Evolutionary conservation across 2,329 filamentous ascomycete species (phyloP).

Genomic region (Ceratocystis ficicola): DNA sequence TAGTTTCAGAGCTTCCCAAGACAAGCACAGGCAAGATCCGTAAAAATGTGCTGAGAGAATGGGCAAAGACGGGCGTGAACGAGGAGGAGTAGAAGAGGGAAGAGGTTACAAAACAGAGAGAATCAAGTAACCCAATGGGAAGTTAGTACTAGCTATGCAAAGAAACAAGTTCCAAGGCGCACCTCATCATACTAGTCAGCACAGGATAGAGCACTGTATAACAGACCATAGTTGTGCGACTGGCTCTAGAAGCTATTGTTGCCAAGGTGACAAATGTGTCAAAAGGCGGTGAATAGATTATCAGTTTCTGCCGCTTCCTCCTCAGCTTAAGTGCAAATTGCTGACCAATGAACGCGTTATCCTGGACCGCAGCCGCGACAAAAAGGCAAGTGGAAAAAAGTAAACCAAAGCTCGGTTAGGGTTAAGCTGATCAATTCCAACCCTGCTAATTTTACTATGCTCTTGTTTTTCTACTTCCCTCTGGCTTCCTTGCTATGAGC

Average conservation of each 20-base stretch:
- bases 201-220: too few species aligned
- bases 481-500: not conserved
- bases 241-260: not conserved
- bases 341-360: not conserved
- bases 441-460: not conserved
- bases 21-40: constrained; percentile 93
- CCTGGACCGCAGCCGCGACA: not conserved
- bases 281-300: constrained; percentile 13
- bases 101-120: not conserved
- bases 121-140: not conserved
- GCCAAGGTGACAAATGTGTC: not conserved
- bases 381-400: not conserved
- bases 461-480: constrained; percentile 1
- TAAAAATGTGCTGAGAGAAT: constrained; percentile 84
- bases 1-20: constrained; percentile 84
- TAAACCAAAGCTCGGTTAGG: not conserved
- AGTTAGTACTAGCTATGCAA: too few species aligned
- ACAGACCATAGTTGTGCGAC: not conserved
- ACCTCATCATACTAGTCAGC: too few species aligned
- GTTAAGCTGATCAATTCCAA: not conserved
- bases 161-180: too few species aligned
- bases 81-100: not conserved
- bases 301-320: constrained; percentile 15
- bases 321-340: constrained; percentile 14
- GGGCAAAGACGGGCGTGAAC: constrained; percentile 46